Evolutionary conservation across 140 eudicot species (phyloP).

Genomic region (Stevia rebaudiana): DNA sequence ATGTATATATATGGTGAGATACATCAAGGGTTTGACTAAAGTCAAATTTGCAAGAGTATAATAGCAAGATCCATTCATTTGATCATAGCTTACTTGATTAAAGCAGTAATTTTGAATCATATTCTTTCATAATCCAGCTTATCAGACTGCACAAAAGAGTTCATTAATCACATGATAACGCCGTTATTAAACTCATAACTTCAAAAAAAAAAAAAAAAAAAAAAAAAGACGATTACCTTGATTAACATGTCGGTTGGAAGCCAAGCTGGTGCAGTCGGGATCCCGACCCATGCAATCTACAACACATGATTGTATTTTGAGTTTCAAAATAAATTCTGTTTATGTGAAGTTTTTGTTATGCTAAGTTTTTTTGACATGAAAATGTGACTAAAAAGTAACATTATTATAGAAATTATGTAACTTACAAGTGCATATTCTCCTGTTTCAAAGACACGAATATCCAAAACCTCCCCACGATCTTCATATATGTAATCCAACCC

Average conservation of each 20-base stretch:
- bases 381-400: background rate
- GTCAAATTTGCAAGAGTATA: slow-evolving; percentile 20
- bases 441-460: slow-evolving; percentile 79
- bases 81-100: slow-evolving; percentile 12
- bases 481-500: slow-evolving; percentile 95
- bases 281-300: slow-evolving; percentile 93
- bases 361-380: slow-evolving; percentile 5
- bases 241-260: slow-evolving; percentile 97
- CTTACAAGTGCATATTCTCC: slow-evolving; percentile 97
- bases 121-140: slow-evolving; percentile 79
- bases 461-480: slow-evolving; percentile 96
- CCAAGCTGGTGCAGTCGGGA: slow-evolving; percentile 99
- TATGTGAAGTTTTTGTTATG: background rate
- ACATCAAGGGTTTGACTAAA: slow-evolving; percentile 25
- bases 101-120: slow-evolving; percentile 25
- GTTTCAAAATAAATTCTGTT: background rate
- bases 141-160: slow-evolving; percentile 71
- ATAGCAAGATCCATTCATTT: slow-evolving; percentile 3
- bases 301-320: background rate
- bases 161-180: background rate
- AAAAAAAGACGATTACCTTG: slow-evolving; percentile 35
- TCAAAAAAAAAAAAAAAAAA: background rate
- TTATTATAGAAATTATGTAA: slow-evolving; percentile 9
- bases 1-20: slow-evolving; percentile 11
- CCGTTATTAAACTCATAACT: background rate